Conservation (phyloP, 2,329 filamentous ascomycete species). For the Coleophoma crateriformis region DNA sequence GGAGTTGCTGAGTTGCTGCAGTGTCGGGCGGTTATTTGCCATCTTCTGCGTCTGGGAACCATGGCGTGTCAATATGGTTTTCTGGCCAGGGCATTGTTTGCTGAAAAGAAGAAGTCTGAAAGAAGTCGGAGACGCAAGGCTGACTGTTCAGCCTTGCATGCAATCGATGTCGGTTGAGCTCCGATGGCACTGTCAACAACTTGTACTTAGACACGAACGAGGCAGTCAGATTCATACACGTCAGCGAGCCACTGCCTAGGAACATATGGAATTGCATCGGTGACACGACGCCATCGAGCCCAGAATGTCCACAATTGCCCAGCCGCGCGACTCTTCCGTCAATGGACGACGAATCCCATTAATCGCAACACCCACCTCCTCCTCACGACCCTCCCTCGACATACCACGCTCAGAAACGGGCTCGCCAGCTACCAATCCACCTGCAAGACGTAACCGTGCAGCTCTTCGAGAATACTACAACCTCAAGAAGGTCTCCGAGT, state of each 20-base stretch:
- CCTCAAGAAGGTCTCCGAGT: conserved; percentile 41
- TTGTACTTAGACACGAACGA: too few relatives aligned
- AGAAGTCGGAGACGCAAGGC: too few relatives aligned
- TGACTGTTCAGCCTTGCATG: too few relatives aligned
- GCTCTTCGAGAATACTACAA: conserved; percentile 95
- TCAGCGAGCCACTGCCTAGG: too few relatives aligned
- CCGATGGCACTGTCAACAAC: too few relatives aligned
- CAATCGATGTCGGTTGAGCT: too few relatives aligned
- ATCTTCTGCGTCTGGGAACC: not conserved
- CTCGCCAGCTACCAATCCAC: conserved; percentile 40
- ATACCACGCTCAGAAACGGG: conserved; percentile 51
- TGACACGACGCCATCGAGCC: too few relatives aligned
- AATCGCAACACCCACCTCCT: conserved; percentile 64
- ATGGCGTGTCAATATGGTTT: too few relatives aligned
- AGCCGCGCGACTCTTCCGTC: conserved; percentile 53
- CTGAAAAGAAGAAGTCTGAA: too few relatives aligned
- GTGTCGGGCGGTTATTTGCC: conserved; percentile 8
- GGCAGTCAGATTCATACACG: too few relatives aligned
- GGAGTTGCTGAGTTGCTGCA: conserved; percentile 11
- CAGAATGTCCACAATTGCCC: conserved; percentile 59
- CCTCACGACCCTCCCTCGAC: conserved; percentile 70
- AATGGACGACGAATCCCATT: conserved; percentile 50
- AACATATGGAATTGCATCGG: too few relatives aligned
- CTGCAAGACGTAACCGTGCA: conserved; percentile 56
- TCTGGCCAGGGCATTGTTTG: too few relatives aligned